These are phyloP conservation scores for Arthromyces matolae DNA, from an alignment of 768 basidiomycete species.

Conservation along the genomic window DNA sequence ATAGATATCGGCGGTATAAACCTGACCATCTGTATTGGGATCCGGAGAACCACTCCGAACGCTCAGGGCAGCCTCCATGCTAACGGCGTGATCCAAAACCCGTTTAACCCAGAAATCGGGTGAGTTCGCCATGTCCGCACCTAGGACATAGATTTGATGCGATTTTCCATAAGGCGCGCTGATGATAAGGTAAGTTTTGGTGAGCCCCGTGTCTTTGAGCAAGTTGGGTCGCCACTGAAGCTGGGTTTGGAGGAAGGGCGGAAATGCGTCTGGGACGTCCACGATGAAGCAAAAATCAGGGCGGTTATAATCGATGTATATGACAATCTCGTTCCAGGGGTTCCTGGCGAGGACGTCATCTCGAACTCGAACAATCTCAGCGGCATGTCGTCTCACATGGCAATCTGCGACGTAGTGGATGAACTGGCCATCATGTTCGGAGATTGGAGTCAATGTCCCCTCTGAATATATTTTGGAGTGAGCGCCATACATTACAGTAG, in stretches of 20 bases:
- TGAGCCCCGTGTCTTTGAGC: conserved; percentile 1
- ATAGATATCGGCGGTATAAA: too few species aligned
- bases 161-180: conserved; percentile 4
- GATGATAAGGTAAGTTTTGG: neutral
- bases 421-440: conserved; percentile 4
- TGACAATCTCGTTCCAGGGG: neutral
- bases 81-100: neutral
- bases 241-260: neutral
- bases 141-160: conserved; percentile 2
- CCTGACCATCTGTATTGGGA: too few species aligned
- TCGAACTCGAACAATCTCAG: neutral
- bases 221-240: neutral
- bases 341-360: neutral
- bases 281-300: neutral
- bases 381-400: neutral
- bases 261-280: conserved; percentile 2
- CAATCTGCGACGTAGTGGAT: conserved; percentile 2
- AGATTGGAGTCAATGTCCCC: neutral
- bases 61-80: neutral
- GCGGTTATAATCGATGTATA: conserved; percentile 2
- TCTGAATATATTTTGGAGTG: neutral
- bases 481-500: neutral
- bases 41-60: too few species aligned
- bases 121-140: conserved; percentile 3
- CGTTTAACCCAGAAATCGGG: conserved; percentile 1